phyloP scores from a whole-genome alignment of 1,284 basidiomycete species.

The Papiliotrema terrestris region DNA sequence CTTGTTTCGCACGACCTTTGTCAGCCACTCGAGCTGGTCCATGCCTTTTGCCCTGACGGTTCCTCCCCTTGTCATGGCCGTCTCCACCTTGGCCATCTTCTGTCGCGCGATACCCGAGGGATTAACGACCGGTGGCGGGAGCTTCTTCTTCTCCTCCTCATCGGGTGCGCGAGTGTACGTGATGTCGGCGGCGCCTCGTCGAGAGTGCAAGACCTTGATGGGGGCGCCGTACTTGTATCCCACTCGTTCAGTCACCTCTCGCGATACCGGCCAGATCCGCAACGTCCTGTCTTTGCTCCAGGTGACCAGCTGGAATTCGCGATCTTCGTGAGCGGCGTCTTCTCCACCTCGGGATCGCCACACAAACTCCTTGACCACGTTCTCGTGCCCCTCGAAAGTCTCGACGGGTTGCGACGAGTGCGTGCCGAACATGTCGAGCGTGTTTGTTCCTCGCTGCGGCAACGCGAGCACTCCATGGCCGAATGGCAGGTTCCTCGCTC shows the following conservation, averaged over 20 bases:
- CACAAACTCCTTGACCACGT: constrained; percentile 97
- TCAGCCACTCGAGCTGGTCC: constrained; percentile 49
- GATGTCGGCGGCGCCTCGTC: constrained; percentile 48
- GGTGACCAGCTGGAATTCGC: constrained; percentile 87
- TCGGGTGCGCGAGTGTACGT: constrained; percentile 38
- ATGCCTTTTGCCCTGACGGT: constrained; percentile 29
- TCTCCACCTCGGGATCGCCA: constrained; percentile 68
- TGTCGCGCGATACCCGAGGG: constrained; percentile 35
- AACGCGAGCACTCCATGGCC: constrained; percentile 84
- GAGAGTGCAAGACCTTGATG: constrained; percentile 54
- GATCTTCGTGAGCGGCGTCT: constrained; percentile 55
- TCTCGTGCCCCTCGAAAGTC: constrained; percentile 80
- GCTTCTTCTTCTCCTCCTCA: constrained; percentile 14
- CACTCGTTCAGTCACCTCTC: constrained; percentile 52
- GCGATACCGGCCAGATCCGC: constrained; percentile 82
- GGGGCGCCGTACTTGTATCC: constrained; percentile 54
- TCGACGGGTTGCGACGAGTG: constrained; percentile 53
- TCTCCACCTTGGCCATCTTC: constrained; percentile 28
- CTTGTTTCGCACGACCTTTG: constrained; percentile 40
- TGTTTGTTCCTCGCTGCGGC: constrained; percentile 82
- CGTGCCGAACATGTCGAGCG: constrained; percentile 74
- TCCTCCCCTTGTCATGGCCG: constrained; percentile 48
- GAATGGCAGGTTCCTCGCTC: constrained; percentile 88
- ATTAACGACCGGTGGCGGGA: constrained; percentile 26
- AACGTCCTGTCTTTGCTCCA: constrained; percentile 95